Evolutionary conservation across 1,139 yeast species (phyloP), one percentile per base, ranked within the genome.

Genomic region (Candida glucosophila): DNA sequence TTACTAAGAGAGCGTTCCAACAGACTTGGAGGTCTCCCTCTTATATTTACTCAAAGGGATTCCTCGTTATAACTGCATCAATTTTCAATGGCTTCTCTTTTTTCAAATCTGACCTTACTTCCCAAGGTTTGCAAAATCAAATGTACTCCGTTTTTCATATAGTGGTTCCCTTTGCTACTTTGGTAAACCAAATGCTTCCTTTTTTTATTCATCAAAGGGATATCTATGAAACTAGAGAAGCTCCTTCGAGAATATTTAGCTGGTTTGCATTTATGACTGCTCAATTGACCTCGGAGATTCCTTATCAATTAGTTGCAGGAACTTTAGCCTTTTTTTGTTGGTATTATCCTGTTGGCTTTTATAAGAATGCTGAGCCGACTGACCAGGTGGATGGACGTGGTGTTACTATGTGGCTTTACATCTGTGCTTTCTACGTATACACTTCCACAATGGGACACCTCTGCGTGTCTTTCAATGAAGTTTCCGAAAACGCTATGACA

Each of bases 181-280:
- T 79, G 35, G 48, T 76, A 29, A 80, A 82, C 50, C 94, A 83
- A 51, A 70, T 76, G 60, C 58, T 82, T 43, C 92, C 94, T 22
- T 59, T 68, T 30, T 82, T 66, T 46, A 77, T 78, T 25, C 51
- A 57, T 24, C 93, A 80, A 51, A 73, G 95, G 55, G 75, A 75
- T 40, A 58, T 86, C 24, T 86, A 82, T 48, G 95, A 83, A 49
- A 88, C 77, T n/a, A 73, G 95, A 48, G 96, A 86, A 52, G 73
- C 93, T 21, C 95, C 95, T 13, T 66, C 73, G 1, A 64, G 64
- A 41, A 62, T 74, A 4, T 68, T 63, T 41, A 44, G 61, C 34
- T 68, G 75, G 74, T 36, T 52, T 28, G 61, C 70, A 1, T 68
- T 68, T 33, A 52, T 58, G 23, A 23, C 45, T 23, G 58, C 51